phyloP scores from a whole-genome alignment of 2,329 filamentous ascomycete genomes.

The Aspergillus transmontanensis region DNA sequence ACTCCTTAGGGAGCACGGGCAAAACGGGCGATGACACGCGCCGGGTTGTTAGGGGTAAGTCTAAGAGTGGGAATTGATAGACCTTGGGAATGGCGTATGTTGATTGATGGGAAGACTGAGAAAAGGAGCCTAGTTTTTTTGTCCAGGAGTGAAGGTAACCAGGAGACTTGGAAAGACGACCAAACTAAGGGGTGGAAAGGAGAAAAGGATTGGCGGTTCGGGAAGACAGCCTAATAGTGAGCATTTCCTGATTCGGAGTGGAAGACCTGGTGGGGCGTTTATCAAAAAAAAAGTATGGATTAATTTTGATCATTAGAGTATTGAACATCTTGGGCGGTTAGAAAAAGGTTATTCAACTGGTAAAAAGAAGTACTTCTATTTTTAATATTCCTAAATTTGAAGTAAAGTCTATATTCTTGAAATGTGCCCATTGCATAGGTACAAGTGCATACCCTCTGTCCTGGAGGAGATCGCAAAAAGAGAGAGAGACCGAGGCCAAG shows the following conservation, averaged over 20 bases:
- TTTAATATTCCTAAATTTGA: neutral
- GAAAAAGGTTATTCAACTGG: neutral
- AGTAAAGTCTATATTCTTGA: neutral
- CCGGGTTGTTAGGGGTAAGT: slow-evolving; percentile 7
- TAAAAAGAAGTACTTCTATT: too few relatives aligned
- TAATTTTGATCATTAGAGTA: neutral
- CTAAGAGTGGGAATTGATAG: neutral
- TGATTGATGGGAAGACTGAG: neutral
- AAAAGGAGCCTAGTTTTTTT: neutral
- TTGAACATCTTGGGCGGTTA: neutral
- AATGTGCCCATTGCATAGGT: neutral
- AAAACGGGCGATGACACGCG: slow-evolving; percentile 11
- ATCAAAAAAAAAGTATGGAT: neutral
- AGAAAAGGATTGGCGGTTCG: slow-evolving; percentile 7
- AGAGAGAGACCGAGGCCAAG: neutral
- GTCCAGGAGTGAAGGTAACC: neutral
- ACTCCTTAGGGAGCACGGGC: slow-evolving; percentile 15
- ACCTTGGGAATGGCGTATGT: neutral
- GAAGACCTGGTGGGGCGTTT: neutral
- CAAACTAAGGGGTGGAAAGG: slow-evolving; percentile 2
- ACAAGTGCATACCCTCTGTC: neutral
- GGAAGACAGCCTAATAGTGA: slow-evolving; percentile 3
- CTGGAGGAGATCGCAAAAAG: neutral
- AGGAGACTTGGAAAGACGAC: neutral
- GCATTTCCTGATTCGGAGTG: slow-evolving; percentile 5